These are phyloP conservation scores for Castanospermum australe DNA, from an alignment of 306 rosid species.

Conservation along the genomic window DNA sequence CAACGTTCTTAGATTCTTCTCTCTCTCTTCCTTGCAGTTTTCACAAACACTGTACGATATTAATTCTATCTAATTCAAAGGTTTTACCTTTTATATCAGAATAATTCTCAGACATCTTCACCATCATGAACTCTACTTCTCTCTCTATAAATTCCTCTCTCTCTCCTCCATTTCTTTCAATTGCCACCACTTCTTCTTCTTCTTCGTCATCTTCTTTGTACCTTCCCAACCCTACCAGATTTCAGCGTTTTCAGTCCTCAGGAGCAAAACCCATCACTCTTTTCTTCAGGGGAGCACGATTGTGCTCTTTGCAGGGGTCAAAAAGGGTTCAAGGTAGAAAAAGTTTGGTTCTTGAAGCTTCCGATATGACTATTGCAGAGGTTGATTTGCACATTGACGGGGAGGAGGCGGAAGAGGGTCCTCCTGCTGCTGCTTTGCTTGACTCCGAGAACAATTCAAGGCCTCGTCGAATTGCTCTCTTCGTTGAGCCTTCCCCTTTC, in stretches of 20 bases:
- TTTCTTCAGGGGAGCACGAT: constrained; percentile 26
- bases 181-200: constrained; percentile 21
- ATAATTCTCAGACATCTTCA: background rate
- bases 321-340: constrained; percentile 20
- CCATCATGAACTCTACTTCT: constrained; percentile 45
- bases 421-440: constrained; percentile 56
- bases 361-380: constrained; percentile 56
- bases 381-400: constrained; percentile 24
- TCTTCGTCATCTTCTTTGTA: background rate
- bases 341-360: constrained; percentile 40
- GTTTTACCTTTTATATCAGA: constrained; percentile 3
- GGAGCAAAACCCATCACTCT: constrained; percentile 44
- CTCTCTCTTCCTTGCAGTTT: background rate
- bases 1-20: background rate
- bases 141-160: constrained; percentile 63
- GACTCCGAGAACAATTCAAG: constrained; percentile 55
- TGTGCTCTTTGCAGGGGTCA: constrained; percentile 29
- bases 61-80: constrained; percentile 20
- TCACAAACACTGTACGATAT: background rate
- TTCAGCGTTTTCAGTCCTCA: constrained; percentile 26
- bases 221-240: constrained; percentile 16
- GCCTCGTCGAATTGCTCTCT: constrained; percentile 96
- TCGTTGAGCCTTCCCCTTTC: constrained; percentile 98
- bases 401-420: constrained; percentile 56
- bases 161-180: constrained; percentile 42